Conservation (phyloP, 2,329 filamentous ascomycete genomes). For the Hyphodiscus sp. region DNA sequence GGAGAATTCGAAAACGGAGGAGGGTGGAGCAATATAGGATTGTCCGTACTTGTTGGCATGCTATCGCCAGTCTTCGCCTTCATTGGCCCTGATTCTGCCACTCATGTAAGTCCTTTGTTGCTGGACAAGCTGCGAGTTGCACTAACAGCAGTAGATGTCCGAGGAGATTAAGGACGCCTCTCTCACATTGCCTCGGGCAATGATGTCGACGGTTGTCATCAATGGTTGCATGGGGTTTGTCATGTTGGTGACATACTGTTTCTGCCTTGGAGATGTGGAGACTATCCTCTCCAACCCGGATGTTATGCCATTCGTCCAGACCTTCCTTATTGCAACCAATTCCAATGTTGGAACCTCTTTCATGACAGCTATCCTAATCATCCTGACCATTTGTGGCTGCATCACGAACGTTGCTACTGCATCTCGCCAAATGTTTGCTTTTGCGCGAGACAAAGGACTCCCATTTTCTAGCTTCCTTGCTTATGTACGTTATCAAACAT, state of each 20-base stretch:
- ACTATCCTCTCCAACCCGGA: constrained; percentile 34
- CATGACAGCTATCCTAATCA: constrained; percentile 39
- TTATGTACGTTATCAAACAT: constrained; percentile 24
- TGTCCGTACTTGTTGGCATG: constrained; percentile 32
- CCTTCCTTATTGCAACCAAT: constrained; percentile 46
- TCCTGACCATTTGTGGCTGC: constrained; percentile 32
- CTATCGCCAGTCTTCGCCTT: constrained; percentile 25
- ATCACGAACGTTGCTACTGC: constrained; percentile 31
- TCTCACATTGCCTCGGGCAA: constrained; percentile 16
- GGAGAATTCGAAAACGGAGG: constrained; percentile 28
- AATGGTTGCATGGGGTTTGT: constrained; percentile 41
- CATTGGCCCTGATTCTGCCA: neutral
- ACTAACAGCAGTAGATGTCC: no score
- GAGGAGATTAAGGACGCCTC: constrained; percentile 10
- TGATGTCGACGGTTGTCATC: constrained; percentile 40
- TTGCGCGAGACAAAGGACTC: constrained; percentile 38
- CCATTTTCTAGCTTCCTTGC: constrained; percentile 34
- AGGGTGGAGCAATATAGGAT: constrained; percentile 24
- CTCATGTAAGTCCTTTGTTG: no score
- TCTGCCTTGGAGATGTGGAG: constrained; percentile 30
- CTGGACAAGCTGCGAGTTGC: no score
- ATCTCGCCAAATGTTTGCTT: constrained; percentile 36
- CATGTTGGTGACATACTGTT: constrained; percentile 31
- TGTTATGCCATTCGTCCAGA: constrained; percentile 42
- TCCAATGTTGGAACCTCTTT: constrained; percentile 36